Base-by-base conservation (phyloP, 768 basidiomycete genomes). In the Naganishia antarctica region DNA sequence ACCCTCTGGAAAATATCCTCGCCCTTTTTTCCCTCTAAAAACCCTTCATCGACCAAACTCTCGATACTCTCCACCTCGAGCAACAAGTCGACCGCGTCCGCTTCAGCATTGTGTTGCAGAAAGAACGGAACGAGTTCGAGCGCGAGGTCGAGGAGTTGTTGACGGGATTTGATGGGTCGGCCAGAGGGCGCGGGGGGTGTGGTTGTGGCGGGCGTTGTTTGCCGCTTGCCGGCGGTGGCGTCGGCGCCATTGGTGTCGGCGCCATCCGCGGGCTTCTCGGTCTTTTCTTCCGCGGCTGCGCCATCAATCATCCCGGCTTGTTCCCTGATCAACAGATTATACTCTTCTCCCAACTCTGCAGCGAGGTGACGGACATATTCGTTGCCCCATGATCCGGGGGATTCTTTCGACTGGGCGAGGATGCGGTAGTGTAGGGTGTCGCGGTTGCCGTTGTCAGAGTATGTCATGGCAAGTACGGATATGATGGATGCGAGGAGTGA, bases 401-500 rank as follows among this genome's bases (percentile, higher is more conserved):
- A 90, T 70, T 81, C 80, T 34, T 76, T 74, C 15, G 78, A 74
- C 18, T 86, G 84, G 7, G 90, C 87, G 37, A 92, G 82, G 23
- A 98, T 84, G 49, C 93, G 88, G 80, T 96, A 98, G 67, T 86
- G 85, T 29, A 99, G 86, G 2, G 96, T 99, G 63, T 94, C 94
- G 51, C 96, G 87, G 43, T 91, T 91, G 80, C 96, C 87, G 18
- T 91, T 93, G 79, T 99, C 96, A 9, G 93, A 97, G 76, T 98
- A 98, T 7, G 96, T 99, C 96, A 99, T 99, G 7, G 94, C 96
- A 47, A 99, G 86, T 6, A 97, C 94, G 41, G 94, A 97, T 28
- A 99, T 83, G 66, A 99, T 97, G 71, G 97, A 93, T 26, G 92
- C 92, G 74, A 98, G 93, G 45, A 96, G 84, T 69, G 88, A 87